Conservation (phyloP, 768 basidiomycete genomes). For the Tylopilus balloui region DNA sequence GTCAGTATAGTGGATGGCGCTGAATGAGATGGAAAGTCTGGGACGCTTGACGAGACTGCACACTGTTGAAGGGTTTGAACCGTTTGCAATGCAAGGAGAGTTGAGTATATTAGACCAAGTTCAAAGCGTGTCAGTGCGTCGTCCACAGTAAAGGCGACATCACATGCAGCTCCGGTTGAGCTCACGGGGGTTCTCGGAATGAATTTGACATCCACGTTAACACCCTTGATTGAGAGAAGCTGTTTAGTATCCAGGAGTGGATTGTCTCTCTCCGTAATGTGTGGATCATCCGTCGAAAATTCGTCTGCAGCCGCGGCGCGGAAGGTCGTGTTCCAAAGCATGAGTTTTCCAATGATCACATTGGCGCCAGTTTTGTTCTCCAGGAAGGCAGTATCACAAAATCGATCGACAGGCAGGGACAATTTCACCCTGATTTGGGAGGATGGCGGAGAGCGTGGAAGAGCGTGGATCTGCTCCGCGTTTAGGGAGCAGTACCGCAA, state of each 20-base stretch:
- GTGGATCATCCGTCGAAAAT: slow-evolving; percentile 65
- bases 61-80: slow-evolving; percentile 37
- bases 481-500: slow-evolving; percentile 52
- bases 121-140: slow-evolving; percentile 50
- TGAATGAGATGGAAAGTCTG: slow-evolving; percentile 17
- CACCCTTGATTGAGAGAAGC: slow-evolving; percentile 40
- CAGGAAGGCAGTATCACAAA: slow-evolving; percentile 42
- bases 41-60: slow-evolving; percentile 12
- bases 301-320: slow-evolving; percentile 62
- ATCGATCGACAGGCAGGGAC: slow-evolving; percentile 47
- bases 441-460: slow-evolving; percentile 27
- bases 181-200: slow-evolving; percentile 6
- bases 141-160: slow-evolving; percentile 48
- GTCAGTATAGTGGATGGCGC: slow-evolving; percentile 18
- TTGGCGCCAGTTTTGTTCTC: slow-evolving; percentile 37
- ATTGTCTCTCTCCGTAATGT: slow-evolving; percentile 51
- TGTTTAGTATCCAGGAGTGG: slow-evolving; percentile 37
- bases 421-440: slow-evolving; percentile 50
- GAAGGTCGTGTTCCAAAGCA: slow-evolving; percentile 46
- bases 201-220: slow-evolving; percentile 27
- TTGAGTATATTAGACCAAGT: slow-evolving; percentile 65
- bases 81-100: slow-evolving; percentile 57
- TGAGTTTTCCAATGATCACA: slow-evolving; percentile 41
- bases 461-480: slow-evolving; percentile 13
- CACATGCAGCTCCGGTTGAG: slow-evolving; percentile 28